Evolutionary conservation across 805 yeast species (phyloP), one percentile per base, ranked within the genome.

Genomic region (Metschnikowia noctiluminum): DNA sequence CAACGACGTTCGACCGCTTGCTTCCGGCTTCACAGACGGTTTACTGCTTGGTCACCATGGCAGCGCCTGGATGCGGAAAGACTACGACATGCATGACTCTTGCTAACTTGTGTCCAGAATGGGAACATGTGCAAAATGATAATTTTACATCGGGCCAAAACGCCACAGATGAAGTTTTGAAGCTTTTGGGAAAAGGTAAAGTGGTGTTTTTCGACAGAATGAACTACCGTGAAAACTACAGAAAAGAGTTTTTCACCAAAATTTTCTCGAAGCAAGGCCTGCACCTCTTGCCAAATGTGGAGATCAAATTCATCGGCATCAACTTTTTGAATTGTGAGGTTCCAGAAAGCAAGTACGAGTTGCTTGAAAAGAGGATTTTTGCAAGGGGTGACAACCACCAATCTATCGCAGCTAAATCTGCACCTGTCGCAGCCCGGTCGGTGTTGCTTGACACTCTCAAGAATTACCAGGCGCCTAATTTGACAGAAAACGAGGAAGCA

Each of bases 61-160:
- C 97, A 0, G 88, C 96, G 0, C 80, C 92, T 44, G 98, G 97
- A 0, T 88, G 97, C 66, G 99, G 99, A 6, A 94, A 94, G 61
- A 89, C 97, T 0, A 89, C 97, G 0, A 79, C 87, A 0, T 80
- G 88, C 3, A 63, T 79, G 41, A 83, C 90, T 0, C 68, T 94
- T 37, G 56, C 61, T 0, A 61, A 75, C 11, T 62, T 91, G 15
- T 83, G 73, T 48, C 82, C 84, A 0, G 61, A 68, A 0, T 85
- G 96, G 87, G 84, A 78, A 0, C 87, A 84, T 57, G 73, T 87
- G 11, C 96, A 89, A 62, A 92, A 89, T 65, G 98, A 92, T 64
- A 80, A 88, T 55, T 71, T 87, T 8, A 69, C 70, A 7, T 71
- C 73, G 5, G 76, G 78, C 10, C 76, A 73, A 45, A 64, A 74